A percentile compares a stretch with the other conserved stretches of the same genome.
phyloP scores from a whole-genome alignment of 2,329 filamentous ascomycete species.

The Colletotrichum karsti region DNA sequence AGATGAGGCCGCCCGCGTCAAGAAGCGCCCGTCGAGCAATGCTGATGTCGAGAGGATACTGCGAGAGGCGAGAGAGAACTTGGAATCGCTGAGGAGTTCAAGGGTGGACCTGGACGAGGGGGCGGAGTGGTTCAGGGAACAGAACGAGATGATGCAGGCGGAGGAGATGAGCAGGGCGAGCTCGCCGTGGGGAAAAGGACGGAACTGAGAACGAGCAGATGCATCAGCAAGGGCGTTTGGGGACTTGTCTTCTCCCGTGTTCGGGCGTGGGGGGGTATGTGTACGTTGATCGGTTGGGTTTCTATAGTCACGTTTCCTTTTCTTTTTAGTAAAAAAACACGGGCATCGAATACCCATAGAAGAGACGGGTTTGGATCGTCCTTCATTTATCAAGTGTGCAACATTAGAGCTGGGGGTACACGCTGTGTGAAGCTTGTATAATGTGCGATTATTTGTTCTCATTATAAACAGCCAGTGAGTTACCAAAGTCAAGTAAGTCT shows the following conservation, averaged over 20 bases:
- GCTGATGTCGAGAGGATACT: conserved; percentile 47
- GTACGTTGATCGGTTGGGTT: background rate
- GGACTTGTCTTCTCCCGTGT: background rate
- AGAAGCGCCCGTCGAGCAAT: conserved; percentile 40
- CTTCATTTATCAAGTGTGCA: background rate
- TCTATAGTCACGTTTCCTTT: conserved; percentile 18
- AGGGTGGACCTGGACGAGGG: conserved; percentile 56
- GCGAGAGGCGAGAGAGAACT: conserved; percentile 47
- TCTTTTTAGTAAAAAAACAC: conserved; percentile 10
- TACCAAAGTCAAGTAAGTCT: background rate
- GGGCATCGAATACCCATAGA: conserved; percentile 23
- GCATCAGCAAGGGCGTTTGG: conserved; percentile 27
- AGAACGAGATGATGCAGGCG: conserved; percentile 52
- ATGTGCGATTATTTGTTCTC: background rate
- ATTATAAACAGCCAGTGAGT: no score
- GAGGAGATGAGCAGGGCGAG: conserved; percentile 44
- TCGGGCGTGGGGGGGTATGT: conserved; percentile 4
- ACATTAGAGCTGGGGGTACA: no score
- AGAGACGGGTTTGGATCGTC: conserved; percentile 19
- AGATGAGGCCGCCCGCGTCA: conserved; percentile 28
- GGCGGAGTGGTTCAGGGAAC: conserved; percentile 54
- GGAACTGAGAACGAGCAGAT: conserved; percentile 2
- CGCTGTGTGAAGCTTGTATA: no score
- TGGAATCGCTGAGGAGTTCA: conserved; percentile 47
- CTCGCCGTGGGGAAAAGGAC: conserved; percentile 42